Evolutionary conservation across 495 filamentous ascomycete species (phyloP).

Genomic region (Astrocystis sublimbata): DNA sequence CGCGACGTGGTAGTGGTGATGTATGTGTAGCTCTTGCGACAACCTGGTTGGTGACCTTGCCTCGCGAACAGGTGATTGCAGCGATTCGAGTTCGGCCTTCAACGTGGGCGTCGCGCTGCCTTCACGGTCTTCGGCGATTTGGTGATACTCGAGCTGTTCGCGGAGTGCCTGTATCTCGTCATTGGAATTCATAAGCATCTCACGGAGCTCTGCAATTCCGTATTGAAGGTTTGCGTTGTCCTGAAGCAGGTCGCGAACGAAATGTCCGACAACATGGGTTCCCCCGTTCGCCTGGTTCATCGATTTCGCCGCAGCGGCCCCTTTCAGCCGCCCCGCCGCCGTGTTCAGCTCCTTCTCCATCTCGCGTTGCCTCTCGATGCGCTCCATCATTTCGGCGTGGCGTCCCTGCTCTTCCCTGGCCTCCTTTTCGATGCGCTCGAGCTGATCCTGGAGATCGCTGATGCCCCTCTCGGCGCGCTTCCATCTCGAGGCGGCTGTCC

Average conservation of each 20-base stretch:
- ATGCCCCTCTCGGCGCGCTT: conserved; percentile 76
- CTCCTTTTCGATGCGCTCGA: conserved; percentile 87
- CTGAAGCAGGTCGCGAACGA: conserved; percentile 92
- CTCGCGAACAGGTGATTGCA: conserved; percentile 39
- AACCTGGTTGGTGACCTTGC: conserved; percentile 39
- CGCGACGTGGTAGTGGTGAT: conserved; percentile 85
- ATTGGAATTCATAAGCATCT: conserved; percentile 90
- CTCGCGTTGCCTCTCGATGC: conserved; percentile 73
- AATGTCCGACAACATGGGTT: conserved; percentile 77
- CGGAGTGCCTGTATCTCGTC: conserved; percentile 85
- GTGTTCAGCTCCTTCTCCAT: conserved; percentile 76
- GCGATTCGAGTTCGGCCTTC: conserved; percentile 66
- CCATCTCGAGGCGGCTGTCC: conserved; percentile 77
- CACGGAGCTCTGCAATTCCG: conserved; percentile 84
- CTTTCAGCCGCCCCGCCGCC: conserved; percentile 75
- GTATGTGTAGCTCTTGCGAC: conserved; percentile 80
- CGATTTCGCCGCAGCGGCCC: conserved; percentile 67
- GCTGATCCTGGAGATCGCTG: conserved; percentile 73
- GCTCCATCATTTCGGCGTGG: conserved; percentile 75
- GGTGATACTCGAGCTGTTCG: conserved; percentile 80
- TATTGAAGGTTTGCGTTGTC: conserved; percentile 93
- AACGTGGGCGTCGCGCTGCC: conserved; percentile 54
- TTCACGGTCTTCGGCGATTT: conserved; percentile 56
- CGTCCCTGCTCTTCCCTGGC: conserved; percentile 78
- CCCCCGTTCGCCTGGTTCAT: conserved; percentile 54